Base-by-base conservation (phyloP, 805 yeast genomes). In the Ogataea thermomethanolica region DNA sequence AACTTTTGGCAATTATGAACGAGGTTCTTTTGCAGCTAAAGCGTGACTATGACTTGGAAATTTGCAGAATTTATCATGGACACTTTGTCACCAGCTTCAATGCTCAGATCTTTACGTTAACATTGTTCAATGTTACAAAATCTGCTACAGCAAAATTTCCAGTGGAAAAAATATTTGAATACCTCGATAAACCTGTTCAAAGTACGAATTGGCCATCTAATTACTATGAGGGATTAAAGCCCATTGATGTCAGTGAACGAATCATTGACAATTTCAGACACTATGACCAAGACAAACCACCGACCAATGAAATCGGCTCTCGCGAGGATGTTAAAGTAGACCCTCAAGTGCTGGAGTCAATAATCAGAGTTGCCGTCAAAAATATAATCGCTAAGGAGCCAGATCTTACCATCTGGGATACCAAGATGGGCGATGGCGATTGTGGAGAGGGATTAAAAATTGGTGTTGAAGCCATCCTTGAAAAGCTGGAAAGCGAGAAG, bases 371-470 rank as follows among this genome's bases (percentile, higher is more conserved):
- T 22, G 68, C 63, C 2, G 58, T 64, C 2, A 36, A 50, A 13
- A 62, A 59, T 13, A 50, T 65, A 7, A 59, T 64, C 35, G 44
- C 48, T 3, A 59, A 45, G 29, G 69, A 65, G 39, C 67, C 67
- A 3, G 62, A 60, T 13, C 50, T 66, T 37, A 66, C 71, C 12
- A 58, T 56, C 17, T 66, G 68, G 67, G 71, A 66, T 43, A 66
- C 71, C 17, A 56, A 61, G 43, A 61, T 65, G 63, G 70, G 71
- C n/a, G 71, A 66, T 44, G 71, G 71, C 10, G 71, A 66, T 38
- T 66, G 71, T 51, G 70, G 71, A 25, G 62, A 63, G 41, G 65
- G 66, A 34, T 55, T 66, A 29, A 57, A 58, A 37, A 47, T 56
- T 14, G 70, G 68, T 7, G 67, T 63, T 14, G 54, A 53, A 35